A percentile compares a stretch with the other conserved stretches of the same genome.
Evolutionary conservation across 345 rosid genomes (phyloP).

Genomic region (Eucalyptus pumila): DNA sequence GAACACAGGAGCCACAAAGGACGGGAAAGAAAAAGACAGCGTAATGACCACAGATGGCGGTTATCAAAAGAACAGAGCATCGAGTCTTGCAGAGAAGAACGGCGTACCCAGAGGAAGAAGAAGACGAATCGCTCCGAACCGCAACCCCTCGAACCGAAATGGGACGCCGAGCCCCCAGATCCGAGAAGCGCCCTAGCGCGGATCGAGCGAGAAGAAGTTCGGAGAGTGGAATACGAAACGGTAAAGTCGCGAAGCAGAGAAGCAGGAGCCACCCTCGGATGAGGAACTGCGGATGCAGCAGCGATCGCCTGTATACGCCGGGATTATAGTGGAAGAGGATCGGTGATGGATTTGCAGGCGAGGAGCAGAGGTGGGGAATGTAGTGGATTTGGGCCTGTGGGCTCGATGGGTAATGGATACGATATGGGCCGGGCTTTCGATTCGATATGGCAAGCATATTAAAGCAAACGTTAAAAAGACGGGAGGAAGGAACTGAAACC

Average conservation of each 20-base stretch:
- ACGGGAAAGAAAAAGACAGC: background rate
- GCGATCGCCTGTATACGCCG: too few species aligned
- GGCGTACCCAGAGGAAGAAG: background rate
- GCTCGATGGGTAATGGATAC: background rate
- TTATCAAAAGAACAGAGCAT: background rate
- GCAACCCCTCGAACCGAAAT: background rate
- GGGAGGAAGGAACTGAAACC: too few species aligned
- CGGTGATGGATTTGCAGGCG: background rate
- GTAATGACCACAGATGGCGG: background rate
- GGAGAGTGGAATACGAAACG: too few species aligned
- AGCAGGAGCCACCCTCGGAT: too few species aligned
- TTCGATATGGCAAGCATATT: accelerated
- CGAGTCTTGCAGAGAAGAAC: background rate
- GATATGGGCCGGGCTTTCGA: background rate
- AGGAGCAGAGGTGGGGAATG: background rate
- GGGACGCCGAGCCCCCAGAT: background rate
- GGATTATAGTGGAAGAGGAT: background rate
- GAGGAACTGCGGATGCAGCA: too few species aligned
- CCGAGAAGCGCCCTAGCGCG: background rate
- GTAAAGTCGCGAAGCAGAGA: too few species aligned
- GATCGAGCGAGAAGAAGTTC: background rate
- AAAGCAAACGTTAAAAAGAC: too few species aligned
- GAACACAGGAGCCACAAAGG: background rate
- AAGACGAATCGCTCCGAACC: background rate
- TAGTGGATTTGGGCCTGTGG: background rate